Evolutionary conservation across 2,329 filamentous ascomycete species (phyloP), one percentile per base, ranked within the genome.

Genomic region (Lizonia empirigonia): DNA sequence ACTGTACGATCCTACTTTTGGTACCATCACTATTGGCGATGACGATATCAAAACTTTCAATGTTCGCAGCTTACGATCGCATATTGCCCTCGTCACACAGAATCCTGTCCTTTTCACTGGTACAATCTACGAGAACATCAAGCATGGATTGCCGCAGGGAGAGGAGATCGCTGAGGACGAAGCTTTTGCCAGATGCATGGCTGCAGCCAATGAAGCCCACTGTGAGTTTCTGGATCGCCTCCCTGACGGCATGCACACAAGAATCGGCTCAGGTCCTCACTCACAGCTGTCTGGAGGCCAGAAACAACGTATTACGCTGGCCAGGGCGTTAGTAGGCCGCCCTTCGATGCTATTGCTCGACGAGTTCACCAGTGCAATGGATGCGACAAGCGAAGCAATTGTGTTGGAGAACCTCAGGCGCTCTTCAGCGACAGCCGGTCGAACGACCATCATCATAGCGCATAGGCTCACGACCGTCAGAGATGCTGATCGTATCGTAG

Each of bases 131-230:
- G 67, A 74, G 2, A 74, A 74, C 33, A 72, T 73, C 26, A 68
- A 54, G 38, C 64, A 71, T 41, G 71, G 71, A 12, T 42, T 70
- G 8, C 60, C 59, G 16, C 48, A 58, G 19, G 33, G 35, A 3
- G 55, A 66, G 29, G 27, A 37, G 6, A 33, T 70, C 1, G 44
- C 62, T 4, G 64, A 71, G 18, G 64, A 68, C 3, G 74, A 78
- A 8, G 76, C 80, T 0, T 52, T 75, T 2, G 70, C 76, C 8
- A 74, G 80, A 22, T 77, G 81, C 12, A 67, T 73, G 15, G 65
- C 59, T 26, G 81, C 85, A 8, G 80, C 83, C 2, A 71, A 68
- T 7, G 76, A 86, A 27, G 85, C 86, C 2, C 82, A 87, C 66
- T 71, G 67, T 34, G 71, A 74, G 27, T 74, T 74, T 47, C 53